Evolutionary conservation across 805 yeast genomes (phyloP).

Genomic region (Suhomyces prunicola): DNA sequence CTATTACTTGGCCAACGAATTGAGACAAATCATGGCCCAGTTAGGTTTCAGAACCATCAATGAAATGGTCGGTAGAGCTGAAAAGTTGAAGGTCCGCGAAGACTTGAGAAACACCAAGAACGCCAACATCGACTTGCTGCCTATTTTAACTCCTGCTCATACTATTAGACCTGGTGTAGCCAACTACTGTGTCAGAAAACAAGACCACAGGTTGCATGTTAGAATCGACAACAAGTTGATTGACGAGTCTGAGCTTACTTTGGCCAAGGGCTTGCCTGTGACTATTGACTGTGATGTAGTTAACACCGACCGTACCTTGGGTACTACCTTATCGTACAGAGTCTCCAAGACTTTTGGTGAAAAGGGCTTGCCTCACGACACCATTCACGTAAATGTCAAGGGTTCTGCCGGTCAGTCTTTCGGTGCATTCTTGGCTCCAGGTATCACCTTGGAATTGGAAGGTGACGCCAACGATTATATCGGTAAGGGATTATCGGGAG

Average conservation of each 20-base stretch:
- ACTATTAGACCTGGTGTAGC: conserved; percentile 96
- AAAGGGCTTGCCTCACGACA: conserved; percentile 89
- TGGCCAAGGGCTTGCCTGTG: conserved; percentile 94
- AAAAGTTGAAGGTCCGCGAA: conserved; percentile 80
- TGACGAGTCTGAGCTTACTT: conserved; percentile 93
- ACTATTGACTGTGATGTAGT: conserved; percentile 89
- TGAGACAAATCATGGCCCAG: conserved; percentile 89
- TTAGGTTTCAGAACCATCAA: conserved; percentile 93
- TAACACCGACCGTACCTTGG: conserved; percentile 95
- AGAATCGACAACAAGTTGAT: conserved; percentile 93
- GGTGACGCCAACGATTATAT: conserved; percentile 99
- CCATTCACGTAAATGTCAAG: conserved; percentile 84
- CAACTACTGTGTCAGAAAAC: conserved; percentile 86
- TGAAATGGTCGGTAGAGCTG: conserved; percentile 98
- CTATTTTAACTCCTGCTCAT: conserved; percentile 95
- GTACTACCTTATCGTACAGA: conserved; percentile 91
- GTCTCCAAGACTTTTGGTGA: conserved; percentile 93
- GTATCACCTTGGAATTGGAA: conserved; percentile 90
- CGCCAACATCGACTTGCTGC: conserved; percentile 85
- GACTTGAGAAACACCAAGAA: conserved; percentile 86
- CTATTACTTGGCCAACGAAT: conserved; percentile 89
- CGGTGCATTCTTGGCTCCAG: conserved; percentile 96
- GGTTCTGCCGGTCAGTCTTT: conserved; percentile 99
- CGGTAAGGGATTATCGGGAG: conserved; percentile 96
- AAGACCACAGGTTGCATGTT: conserved; percentile 89